Base-by-base conservation (phyloP, 2,329 filamentous ascomycete genomes). In the Cladosporium sp. region DNA sequence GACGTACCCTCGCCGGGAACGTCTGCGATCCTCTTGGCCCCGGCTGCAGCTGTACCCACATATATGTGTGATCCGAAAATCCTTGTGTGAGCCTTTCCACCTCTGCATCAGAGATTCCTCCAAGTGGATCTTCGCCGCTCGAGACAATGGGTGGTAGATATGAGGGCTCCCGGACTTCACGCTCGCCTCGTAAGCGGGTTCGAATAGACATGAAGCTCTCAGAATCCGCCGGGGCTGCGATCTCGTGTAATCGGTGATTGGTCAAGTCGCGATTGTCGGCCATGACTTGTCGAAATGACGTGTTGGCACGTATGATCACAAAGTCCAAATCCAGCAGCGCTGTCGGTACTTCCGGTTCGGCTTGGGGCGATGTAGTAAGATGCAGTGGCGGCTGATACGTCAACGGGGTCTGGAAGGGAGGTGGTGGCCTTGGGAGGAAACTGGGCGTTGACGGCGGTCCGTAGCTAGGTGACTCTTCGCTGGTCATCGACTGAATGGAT, bases 121-220 rank as follows among this genome's bases (percentile, higher is more conserved):
- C 65, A 43, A 77, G 62, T 9, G 72, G 70, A 58, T 76, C 72
- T 37, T 74, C 68, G 4, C 72, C 61, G 9, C 68, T 66, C 13
- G 70, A 70, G n/a, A 66, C 55, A 19, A 78, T 78, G 4, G 76
- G 74, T 19, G 77, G 71, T 63, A 78, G 72, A 56, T 75, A 77
- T 28, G 74, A 63, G 11, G 76, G 75, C 52, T 78, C 75, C 35
- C 72, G 69, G 31, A 68, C 64, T 38, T 75, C 72, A 45, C 73
- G 63, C 56, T 79, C 77, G 35, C 72, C 69, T 35, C 74, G 67
- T 45, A 79, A 62, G 13, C 71, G 67, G 45, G 68, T 71, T 38
- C 73, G 70, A 33, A 79, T 65, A 11, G 67, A 63, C 43, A 72
- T 69, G 56, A 78, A 66, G 45, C 64, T 67, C 19, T 76, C 72